Evolutionary conservation across 257 asterid genomes (phyloP), one percentile per base, ranked within the genome.

Genomic region (Ilex asprella): DNA sequence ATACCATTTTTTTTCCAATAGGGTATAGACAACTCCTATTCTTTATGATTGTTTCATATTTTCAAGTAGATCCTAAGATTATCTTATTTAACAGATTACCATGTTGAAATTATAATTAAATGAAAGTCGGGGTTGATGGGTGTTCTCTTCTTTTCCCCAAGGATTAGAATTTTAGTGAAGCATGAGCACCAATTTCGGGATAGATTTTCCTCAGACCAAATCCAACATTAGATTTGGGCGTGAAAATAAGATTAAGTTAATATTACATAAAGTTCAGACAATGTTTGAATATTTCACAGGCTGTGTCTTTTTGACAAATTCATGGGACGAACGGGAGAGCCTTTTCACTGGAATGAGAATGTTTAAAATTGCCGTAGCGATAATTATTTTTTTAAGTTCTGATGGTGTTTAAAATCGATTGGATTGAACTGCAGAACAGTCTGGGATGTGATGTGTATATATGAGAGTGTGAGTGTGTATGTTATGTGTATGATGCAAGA

Each of bases 171-270:
- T 55, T 50, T 30, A 63, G 16, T 29, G 72, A 41, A 35, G 51
- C 50, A 21, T 16, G 41, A 16, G 66, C 61, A 52, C 47, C 55
- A 59, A 62, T 59, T 75, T 16, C 56, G 46, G 67, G 68, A 50
- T 59, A 43, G 67, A 71, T 21, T 54, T 56, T 72, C 63, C 63
- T 60, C 71, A 16, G 21, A 72, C 67, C 56, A 65, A 76, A 76
- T 69, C 73, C 75, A 76, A 72, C 67, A 21, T 13, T 52, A 65
- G 82, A 76, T 76, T 72, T 69, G 65, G 63, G 78, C 73, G 82
- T 72, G 73, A 66, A 14, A 2, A 39, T 39, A 12, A 14, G 67
- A 68, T 60, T 43, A 58, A 58, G 15, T 47, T 55, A 35, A 47
- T 31, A 51, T 39, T 12, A 55, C 8, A 3, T 57, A 5, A 30